Evolutionary conservation across 73 alveolate species (phyloP).

Genomic region (Diophrys sp.): DNA sequence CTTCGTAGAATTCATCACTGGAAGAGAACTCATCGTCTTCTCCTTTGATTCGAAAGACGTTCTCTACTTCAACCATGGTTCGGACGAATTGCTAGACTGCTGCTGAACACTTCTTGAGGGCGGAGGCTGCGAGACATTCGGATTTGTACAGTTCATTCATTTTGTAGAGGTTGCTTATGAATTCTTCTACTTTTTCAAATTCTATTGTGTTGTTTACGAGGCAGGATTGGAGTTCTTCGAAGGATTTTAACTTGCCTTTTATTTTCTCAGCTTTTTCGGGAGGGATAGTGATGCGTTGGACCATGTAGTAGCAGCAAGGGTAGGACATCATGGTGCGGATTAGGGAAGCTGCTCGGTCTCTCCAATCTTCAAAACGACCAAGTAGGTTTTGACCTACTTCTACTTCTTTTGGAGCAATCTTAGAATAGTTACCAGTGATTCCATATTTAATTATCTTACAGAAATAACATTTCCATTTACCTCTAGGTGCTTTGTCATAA

Average conservation of each 20-base stretch:
- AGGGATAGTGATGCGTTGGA: neutral
- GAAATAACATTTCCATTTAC: conserved; percentile 61
- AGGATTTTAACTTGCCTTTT: neutral
- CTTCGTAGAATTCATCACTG: no score
- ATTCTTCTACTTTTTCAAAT: neutral
- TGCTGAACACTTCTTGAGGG: neutral
- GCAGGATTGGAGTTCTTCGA: neutral
- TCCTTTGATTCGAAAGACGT: neutral
- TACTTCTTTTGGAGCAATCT: conserved; percentile 48
- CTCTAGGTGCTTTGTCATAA: conserved; percentile 49
- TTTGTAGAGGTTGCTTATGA: neutral
- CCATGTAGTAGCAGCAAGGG: neutral
- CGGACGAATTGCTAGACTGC: neutral
- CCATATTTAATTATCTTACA: conserved; percentile 53
- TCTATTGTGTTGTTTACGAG: neutral
- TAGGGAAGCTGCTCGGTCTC: neutral
- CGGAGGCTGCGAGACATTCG: neutral
- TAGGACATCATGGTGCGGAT: neutral
- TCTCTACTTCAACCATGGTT: neutral
- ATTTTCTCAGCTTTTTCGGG: neutral
- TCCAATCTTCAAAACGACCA: neutral
- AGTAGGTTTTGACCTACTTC: neutral
- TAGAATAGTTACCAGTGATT: conserved; percentile 14
- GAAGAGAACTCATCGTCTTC: no score
- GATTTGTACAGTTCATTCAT: neutral